Base-by-base conservation (phyloP, 2,329 filamentous ascomycete genomes). In the Colletotrichum lupini region DNA sequence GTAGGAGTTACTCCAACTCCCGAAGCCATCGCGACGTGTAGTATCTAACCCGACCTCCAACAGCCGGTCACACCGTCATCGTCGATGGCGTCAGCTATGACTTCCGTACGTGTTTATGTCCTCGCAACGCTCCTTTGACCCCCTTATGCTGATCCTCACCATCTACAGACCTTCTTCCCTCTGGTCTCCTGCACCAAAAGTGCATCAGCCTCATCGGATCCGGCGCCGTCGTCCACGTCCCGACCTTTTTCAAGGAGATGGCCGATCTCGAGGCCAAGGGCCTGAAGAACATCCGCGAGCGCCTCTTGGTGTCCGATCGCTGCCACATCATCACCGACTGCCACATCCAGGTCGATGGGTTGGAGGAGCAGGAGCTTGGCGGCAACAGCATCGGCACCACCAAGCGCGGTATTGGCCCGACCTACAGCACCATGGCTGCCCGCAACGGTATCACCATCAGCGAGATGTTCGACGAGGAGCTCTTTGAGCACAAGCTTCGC, bases 201-300 rank as follows among this genome's bases (percentile, higher is more conserved):
- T 93, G 90, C 81, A 87, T 90, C 77, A 95, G 95, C 84, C 85
- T 95, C 70, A 92, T 95, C 80, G 93, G 93, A 73, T 92, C 91
- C 61, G 92, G 87, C 59, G 88, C 90, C 53, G 89, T 94, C 73
- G 91, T 94, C 76, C 89, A 94, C 81, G 87, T 93, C 74, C 80
- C 80, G 8, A 81, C 77, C 53, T 86, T 86, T 76, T 85, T 85
- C 78, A 79, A 77, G 42, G 85, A 87, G 77, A 80, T 86, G 22
- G 68, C 77, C 6, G 81, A 81, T 37, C 81, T 87, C 11, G 81
- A 85, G 52, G 78, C 78, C 24, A 75, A 85, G 78, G 82, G 81
- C n/a, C 78, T 85, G 24, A 61, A 73, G 61, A 75, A 76, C 60
- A 82, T 85, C 24, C 79, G 80, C 74, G 83, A 87, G 58, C 83